phyloP scores from a whole-genome alignment of 108 stramenopile species.

The Cylindrotheca closterium region DNA sequence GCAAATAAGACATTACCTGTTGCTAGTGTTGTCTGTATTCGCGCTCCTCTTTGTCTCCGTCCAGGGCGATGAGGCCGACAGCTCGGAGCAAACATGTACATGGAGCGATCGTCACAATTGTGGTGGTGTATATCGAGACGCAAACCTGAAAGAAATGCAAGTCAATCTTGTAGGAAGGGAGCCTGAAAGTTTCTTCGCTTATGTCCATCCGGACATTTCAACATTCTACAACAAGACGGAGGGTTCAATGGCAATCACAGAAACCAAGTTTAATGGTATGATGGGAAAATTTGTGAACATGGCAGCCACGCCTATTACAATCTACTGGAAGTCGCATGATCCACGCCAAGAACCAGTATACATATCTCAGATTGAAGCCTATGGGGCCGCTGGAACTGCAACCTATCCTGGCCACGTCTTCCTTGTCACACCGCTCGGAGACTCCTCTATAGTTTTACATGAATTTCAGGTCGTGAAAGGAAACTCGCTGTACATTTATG shows the following conservation, averaged over 20 bases:
- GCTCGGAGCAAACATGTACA: constrained; percentile 1
- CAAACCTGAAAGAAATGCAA: constrained; percentile 28
- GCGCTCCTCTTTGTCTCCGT: neutral
- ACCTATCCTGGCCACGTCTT: constrained; percentile 48
- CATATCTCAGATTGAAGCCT: constrained; percentile 42
- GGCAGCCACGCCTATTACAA: constrained; percentile 20
- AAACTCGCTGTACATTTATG: constrained; percentile 60
- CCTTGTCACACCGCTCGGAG: constrained; percentile 19
- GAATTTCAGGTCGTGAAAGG: constrained; percentile 17
- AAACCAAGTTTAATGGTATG: constrained; percentile 30
- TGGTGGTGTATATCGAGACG: constrained; percentile 12
- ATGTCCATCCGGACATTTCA: constrained; percentile 39
- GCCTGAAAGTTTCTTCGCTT: constrained; percentile 31
- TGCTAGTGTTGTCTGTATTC: neutral
- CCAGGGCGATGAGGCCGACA: neutral
- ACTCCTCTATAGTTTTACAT: constrained; percentile 12
- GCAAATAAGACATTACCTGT: neutral
- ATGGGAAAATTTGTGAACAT: constrained; percentile 54
- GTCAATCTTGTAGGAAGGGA: constrained; percentile 16
- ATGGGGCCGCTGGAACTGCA: constrained; percentile 46
- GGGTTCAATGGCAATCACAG: constrained; percentile 4
- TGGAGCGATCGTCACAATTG: constrained; percentile 18
- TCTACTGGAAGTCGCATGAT: constrained; percentile 32
- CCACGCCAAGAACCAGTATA: constrained; percentile 4
- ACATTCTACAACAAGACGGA: constrained; percentile 49